Evolutionary conservation across 495 filamentous ascomycete species (phyloP).

Genomic region (Aspergillus carlsbadensis): DNA sequence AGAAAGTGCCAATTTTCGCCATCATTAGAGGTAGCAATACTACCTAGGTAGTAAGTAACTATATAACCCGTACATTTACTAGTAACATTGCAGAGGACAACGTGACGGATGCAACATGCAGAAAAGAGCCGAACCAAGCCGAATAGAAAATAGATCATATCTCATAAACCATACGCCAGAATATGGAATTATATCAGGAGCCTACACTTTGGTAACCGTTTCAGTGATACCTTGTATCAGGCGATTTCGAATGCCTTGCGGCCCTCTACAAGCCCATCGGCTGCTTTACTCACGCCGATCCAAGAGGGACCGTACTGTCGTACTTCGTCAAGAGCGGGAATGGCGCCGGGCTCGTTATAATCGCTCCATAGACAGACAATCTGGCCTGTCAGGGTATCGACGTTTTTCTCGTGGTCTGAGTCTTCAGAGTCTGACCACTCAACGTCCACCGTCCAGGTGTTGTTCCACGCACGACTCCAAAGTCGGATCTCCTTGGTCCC

Average conservation of each 20-base stretch:
- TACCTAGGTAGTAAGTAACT: not conserved
- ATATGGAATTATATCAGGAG: not conserved
- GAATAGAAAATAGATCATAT: conserved; percentile 1
- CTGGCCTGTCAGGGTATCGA: conserved; percentile 57
- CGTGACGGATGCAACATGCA: not conserved
- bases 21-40: too few species aligned
- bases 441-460: conserved; percentile 73
- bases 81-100: not conserved
- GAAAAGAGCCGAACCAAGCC: not conserved
- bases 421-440: conserved; percentile 49
- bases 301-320: conserved; percentile 72
- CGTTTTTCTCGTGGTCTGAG: conserved; percentile 26
- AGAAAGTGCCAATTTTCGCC: too few species aligned
- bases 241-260: conserved; percentile 55
- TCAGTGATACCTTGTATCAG: not conserved
- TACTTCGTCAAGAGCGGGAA: conserved; percentile 86
- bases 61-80: not conserved
- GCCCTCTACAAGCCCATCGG: conserved; percentile 82
- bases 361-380: conserved; percentile 89
- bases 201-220: too few species aligned
- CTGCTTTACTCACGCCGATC: conserved; percentile 70
- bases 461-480: conserved; percentile 74
- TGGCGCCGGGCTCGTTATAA: conserved; percentile 64
- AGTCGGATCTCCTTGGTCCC: conserved; percentile 60
- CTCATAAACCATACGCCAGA: not conserved